These are phyloP conservation scores for Asterochloris erici DNA, from an alignment of 139 green algal species.

Conservation along the genomic window DNA sequence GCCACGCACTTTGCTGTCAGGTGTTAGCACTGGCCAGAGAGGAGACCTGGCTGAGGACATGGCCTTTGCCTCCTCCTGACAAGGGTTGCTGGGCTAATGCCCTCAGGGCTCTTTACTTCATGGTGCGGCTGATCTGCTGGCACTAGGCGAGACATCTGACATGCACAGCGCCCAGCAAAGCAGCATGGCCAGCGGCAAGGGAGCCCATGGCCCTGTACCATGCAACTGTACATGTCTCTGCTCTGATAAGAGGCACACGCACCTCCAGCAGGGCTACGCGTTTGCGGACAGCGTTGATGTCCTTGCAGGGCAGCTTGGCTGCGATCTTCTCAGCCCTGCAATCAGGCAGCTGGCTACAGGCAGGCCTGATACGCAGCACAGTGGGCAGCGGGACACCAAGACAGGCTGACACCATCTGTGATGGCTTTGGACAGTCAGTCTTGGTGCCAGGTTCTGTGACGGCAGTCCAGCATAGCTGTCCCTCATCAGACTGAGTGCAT, in stretches of 20 bases:
- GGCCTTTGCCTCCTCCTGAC: neutral
- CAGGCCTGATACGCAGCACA: neutral
- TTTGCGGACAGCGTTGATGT: conserved; percentile 30
- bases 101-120: neutral
- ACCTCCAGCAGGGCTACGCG: conserved; percentile 45
- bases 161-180: neutral
- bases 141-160: neutral
- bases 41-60: too few species aligned
- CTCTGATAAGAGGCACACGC: neutral
- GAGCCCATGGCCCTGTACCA: neutral
- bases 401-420: too few species aligned
- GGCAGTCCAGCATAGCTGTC: too few species aligned
- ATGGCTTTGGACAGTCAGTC: too few species aligned
- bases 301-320: conserved; percentile 25
- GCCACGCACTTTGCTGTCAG: neutral
- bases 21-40: too few species aligned
- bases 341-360: neutral
- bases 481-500: neutral
- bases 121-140: neutral
- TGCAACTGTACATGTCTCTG: neutral
- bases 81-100: neutral
- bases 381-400: too few species aligned
- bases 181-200: neutral
- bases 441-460: too few species aligned
- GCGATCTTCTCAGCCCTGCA: conserved; percentile 11